These are phyloP conservation scores for Sparassis latifolia DNA, from an alignment of 1,284 basidiomycete genomes.

Conservation along the genomic window DNA sequence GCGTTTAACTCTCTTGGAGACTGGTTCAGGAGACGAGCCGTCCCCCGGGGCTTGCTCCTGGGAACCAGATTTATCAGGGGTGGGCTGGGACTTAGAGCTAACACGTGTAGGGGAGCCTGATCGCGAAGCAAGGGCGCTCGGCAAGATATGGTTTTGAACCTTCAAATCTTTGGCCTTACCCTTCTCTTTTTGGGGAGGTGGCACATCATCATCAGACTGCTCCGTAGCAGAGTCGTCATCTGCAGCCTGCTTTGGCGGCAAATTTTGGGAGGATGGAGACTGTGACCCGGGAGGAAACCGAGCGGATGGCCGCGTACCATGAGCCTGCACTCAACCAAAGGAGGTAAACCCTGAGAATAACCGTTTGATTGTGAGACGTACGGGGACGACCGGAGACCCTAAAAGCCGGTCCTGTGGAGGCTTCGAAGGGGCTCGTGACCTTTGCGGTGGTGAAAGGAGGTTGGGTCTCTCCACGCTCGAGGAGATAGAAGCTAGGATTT, in stretches of 20 bases:
- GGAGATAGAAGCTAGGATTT: too few species aligned
- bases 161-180: too few species aligned
- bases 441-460: neutral
- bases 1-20: constrained; percentile 40
- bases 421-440: neutral
- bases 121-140: constrained; percentile 7
- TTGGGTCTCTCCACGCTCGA: too few species aligned
- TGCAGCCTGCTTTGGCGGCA: neutral
- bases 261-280: neutral
- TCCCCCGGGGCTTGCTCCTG: constrained; percentile 5
- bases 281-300: neutral
- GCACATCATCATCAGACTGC: neutral
- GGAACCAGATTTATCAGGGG: neutral
- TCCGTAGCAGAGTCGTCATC: neutral
- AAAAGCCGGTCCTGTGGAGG: neutral
- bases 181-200: neutral
- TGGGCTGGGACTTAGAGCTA: constrained; percentile 10
- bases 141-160: neutral
- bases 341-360: neutral
- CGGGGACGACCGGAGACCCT: neutral
- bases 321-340: too few species aligned
- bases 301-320: too few species aligned
- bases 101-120: constrained; percentile 14
- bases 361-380: neutral
- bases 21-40: constrained; percentile 33